These are phyloP conservation scores for Ustilago loliicola DNA, from an alignment of 1,284 basidiomycete genomes.

Conservation along the genomic window DNA sequence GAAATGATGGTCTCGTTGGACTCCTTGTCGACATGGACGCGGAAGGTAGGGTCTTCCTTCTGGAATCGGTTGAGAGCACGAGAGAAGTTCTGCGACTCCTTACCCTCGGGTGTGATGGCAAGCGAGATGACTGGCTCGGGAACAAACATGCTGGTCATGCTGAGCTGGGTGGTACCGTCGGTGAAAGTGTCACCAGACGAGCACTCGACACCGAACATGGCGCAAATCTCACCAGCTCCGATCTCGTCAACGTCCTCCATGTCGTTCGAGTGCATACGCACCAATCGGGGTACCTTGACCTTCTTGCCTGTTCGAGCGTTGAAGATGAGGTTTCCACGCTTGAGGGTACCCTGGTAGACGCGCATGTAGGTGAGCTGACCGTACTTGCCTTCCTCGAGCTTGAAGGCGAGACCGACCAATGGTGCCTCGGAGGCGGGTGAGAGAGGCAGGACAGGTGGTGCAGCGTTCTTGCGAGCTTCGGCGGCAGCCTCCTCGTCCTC, in stretches of 20 bases:
- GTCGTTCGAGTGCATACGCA: constrained; percentile 98
- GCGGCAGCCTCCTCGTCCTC: constrained; percentile 56
- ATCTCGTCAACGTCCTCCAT: constrained; percentile 98
- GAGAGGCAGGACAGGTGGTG: constrained; percentile 59
- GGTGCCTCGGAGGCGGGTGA: constrained; percentile 76
- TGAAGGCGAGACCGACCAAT: constrained; percentile 95
- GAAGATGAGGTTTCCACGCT: constrained; percentile 86
- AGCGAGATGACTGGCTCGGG: constrained; percentile 98
- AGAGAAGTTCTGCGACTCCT: constrained; percentile 87
- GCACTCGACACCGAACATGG: constrained; percentile 99
- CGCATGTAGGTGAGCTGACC: constrained; percentile 99
- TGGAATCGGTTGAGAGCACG: constrained; percentile 97
- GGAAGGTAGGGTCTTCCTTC: constrained; percentile 99
- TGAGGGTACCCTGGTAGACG: constrained; percentile 95
- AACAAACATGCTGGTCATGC: constrained; percentile 93
- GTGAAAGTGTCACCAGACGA: constrained; percentile 99
- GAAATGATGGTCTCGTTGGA: constrained; percentile 99
- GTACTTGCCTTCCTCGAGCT: constrained; percentile 96
- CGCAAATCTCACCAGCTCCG: constrained; percentile 98
- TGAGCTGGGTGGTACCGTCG: constrained; percentile 67
- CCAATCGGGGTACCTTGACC: constrained; percentile 96
- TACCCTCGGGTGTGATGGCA: constrained; percentile 89
- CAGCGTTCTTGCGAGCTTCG: constrained; percentile 57
- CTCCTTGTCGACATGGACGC: constrained; percentile 92
- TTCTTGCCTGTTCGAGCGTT: constrained; percentile 96